Base-by-base conservation (phyloP, 2,329 filamentous ascomycete species). In the Hymenoscyphus repandus region DNA sequence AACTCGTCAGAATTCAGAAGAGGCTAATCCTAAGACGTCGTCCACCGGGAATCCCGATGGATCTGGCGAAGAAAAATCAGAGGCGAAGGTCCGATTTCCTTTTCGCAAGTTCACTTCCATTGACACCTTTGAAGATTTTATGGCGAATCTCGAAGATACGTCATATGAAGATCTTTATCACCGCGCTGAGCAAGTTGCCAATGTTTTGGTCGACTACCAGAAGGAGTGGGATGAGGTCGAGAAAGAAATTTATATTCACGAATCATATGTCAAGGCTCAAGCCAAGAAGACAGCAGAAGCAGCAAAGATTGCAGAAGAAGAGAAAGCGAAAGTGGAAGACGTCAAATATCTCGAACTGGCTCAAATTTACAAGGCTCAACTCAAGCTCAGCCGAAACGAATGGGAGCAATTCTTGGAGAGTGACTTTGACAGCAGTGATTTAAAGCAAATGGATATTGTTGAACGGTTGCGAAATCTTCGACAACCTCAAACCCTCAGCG, bases 151-250 rank as follows among this genome's bases (percentile, higher is more conserved):
- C 13, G 57, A 60, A 30, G 53, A 60, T 3, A 52, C 64, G 56
- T 18, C 54, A 9, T 61, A 61, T 37, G 56, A 62, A 5, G 52
- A 57, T 31, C 50, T 64, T 6, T 66, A 64, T 47, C 51, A 55
- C 17, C 56, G 55, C 22, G 57, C 61, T 15, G 48, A 43, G 32
- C 39, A 40, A 5, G 52, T 64, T 33, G 44, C 58, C 13, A 47
- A 52, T 3, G 49, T 56, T 40, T 42, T 66, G 39, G 27, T 36
- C 9, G 42, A 47, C 31, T 60, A 58, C 37, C 62, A 65, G 50
- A 51, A 58, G 18, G 64, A 66, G 41, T 64, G 47, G 45, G 58
- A 62, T 39, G 43, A 20, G 20, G 56, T 63, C 33, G 58, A 63
- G 6, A 55, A 60, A 49, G 50, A 62, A 36, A 56, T 62, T 22